Evolutionary conservation across 1,284 basidiomycete species (phyloP), one percentile per base, ranked within the genome.

Genomic region (Cutaneotrichosporon sp.): DNA sequence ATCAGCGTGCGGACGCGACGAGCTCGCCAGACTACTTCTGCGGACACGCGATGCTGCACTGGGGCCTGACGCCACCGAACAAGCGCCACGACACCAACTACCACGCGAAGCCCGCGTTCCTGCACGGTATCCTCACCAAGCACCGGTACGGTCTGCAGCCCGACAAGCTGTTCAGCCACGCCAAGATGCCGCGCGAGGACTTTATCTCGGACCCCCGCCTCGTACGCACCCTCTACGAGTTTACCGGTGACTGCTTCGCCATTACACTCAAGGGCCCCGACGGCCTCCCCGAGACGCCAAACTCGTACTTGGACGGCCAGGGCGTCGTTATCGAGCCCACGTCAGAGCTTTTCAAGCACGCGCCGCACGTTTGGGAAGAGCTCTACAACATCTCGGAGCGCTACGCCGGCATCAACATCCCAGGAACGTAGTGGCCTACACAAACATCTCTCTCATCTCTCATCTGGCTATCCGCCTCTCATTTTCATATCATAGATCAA

Each of bases 91-190:
- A 73, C 51, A 55, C 64, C 4, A 23, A 44, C 3, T 75, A 68
- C 51, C 71, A 73, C 52, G 72, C 76, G 10, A 59, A 62, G 22
- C 77, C 77, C 1, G 69, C 75, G 0, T 78, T 78, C 64, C 62
- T 75, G 21, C 77, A 78, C 52, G 71, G 72, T 15, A 77, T 77
- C 60, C 68, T 77, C 38, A 68, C 74, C 15, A 78, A 78, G 61
- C 73, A 76, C 55, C 65, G 69, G 14, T 58, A 61, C 40, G 59
- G 64, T 38, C 62, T 76, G 5, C 70, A 72, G 37, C 67, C 72
- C 3, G 55, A 64, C 33, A 73, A 70, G 46, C 62, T 73, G n/a
- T 73, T 70, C 55, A 64, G 63, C 4, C 70, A 75, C 51, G 54
- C 69, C 44, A 61, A 60, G 40, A 62, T 64, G 13, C 71, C 73